Evolutionary conservation across 352 stramenopile species (phyloP).

Genomic region (Phytophthora chlamydospora): DNA sequence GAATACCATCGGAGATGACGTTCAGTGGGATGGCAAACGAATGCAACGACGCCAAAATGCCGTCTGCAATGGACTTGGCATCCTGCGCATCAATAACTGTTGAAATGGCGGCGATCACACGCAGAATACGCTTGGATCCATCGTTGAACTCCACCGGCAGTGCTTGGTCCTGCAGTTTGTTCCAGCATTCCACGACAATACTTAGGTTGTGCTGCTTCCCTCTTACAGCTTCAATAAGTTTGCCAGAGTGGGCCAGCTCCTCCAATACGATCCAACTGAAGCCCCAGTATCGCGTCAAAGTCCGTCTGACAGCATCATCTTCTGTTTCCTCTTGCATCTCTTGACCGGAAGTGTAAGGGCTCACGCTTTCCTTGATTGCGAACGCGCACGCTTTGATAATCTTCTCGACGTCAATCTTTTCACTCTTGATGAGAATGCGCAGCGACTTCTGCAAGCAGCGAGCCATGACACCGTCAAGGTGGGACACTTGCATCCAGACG

Average conservation of each 20-base stretch:
- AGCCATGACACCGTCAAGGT: constrained; percentile 82
- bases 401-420: constrained; percentile 59
- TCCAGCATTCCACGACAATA: constrained; percentile 85
- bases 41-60: constrained; percentile 74
- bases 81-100: constrained; percentile 76
- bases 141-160: constrained; percentile 74
- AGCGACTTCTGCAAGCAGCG: constrained; percentile 77
- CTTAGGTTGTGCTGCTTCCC: constrained; percentile 65
- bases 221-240: constrained; percentile 60
- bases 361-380: constrained; percentile 69
- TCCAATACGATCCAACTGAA: constrained; percentile 89
- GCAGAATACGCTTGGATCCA: constrained; percentile 81
- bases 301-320: constrained; percentile 33
- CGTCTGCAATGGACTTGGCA: constrained; percentile 75
- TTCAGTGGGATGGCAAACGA: constrained; percentile 82
- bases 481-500: constrained; percentile 69
- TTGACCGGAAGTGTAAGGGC: constrained; percentile 34
- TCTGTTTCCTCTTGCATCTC: constrained; percentile 40
- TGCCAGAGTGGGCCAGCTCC: constrained; percentile 68
- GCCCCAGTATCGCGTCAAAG: constrained; percentile 65
- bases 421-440: constrained; percentile 69
- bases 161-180: constrained; percentile 72
- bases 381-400: constrained; percentile 66
- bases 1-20: constrained; percentile 75
- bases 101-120: constrained; percentile 78